These are phyloP conservation scores for Tricholoma hemisulphureum DNA, from an alignment of 768 basidiomycete species.

Conservation along the genomic window DNA sequence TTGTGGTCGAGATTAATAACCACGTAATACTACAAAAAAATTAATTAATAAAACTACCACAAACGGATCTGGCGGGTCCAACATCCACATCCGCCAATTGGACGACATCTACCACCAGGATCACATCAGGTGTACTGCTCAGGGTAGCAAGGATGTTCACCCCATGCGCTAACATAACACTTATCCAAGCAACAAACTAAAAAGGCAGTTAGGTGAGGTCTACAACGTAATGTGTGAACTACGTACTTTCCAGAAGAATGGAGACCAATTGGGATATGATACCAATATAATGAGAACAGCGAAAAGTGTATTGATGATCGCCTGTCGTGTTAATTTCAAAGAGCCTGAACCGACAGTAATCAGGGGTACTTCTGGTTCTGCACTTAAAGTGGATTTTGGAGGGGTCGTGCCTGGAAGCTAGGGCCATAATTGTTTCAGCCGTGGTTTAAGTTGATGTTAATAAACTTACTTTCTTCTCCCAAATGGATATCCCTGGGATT, in stretches of 20 bases:
- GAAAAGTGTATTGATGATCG: neutral
- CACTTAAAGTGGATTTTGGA: neutral
- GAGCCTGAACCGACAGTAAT: too few species aligned
- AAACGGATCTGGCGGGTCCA: neutral
- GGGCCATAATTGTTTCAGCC: neutral
- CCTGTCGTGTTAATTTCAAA: neutral
- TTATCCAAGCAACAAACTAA: too few species aligned
- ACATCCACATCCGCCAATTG: too few species aligned
- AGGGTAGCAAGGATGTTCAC: neutral
- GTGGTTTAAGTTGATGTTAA: neutral
- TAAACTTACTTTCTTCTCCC: slow-evolving; percentile 2
- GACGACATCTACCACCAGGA: too few species aligned
- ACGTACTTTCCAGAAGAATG: neutral
- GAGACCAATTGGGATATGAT: slow-evolving; percentile 1
- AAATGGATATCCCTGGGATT: slow-evolving; percentile 27
- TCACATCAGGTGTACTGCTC: too few species aligned
- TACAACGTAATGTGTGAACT: neutral
- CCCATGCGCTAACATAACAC: neutral
- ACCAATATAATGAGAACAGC: neutral
- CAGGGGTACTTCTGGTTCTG: too few species aligned
- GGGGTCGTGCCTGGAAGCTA: neutral
- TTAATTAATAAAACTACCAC: neutral
- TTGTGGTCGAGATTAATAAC: too few species aligned
- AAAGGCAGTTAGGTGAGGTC: too few species aligned
- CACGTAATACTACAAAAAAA: too few species aligned